Evolutionary conservation across 176 grass and related monocot species (phyloP).

Genomic region (Triticum urartu): DNA sequence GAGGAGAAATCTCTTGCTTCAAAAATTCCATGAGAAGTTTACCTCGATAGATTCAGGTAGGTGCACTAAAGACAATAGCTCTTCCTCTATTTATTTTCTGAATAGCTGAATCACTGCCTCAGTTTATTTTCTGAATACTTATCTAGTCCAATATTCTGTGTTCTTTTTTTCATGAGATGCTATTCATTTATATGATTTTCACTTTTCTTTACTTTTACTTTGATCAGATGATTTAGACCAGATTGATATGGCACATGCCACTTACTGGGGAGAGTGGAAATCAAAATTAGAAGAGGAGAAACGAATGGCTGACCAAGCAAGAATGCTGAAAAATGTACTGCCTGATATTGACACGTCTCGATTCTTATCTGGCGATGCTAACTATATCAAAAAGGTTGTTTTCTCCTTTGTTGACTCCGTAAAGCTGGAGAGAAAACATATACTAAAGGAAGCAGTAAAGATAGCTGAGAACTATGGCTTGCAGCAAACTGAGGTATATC

Average conservation of each 20-base stretch:
- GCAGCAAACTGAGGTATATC: constrained; percentile 64
- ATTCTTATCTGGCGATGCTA: constrained; percentile 73
- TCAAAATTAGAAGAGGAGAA: constrained; percentile 88
- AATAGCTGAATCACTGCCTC: not conserved
- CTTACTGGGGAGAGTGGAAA: constrained; percentile 96
- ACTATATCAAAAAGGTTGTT: constrained; percentile 69
- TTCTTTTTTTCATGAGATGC: constrained; percentile 16
- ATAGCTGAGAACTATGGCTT: constrained; percentile 87
- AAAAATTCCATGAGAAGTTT: constrained; percentile 84
- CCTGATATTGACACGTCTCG: constrained; percentile 67
- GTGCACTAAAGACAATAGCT: constrained; percentile 5
- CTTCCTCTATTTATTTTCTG: not conserved
- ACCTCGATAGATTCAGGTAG: constrained; percentile 71
- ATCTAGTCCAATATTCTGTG: constrained; percentile 1
- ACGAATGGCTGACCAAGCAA: constrained; percentile 79
- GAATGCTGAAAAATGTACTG: constrained; percentile 71
- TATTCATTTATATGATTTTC: constrained; percentile 23
- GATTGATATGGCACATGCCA: constrained; percentile 66
- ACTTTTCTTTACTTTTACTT: constrained; percentile 36
- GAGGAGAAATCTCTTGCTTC: constrained; percentile 80
- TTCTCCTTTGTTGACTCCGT: constrained; percentile 77
- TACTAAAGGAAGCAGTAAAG: constrained; percentile 83
- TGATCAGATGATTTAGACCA: constrained; percentile 71
- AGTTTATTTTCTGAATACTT: constrained; percentile 22
- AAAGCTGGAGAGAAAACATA: constrained; percentile 77